Evolutionary conservation across 75 land plant species (phyloP), one percentile per base, ranked within the genome.

Genomic region (Pinus albicaulis): DNA sequence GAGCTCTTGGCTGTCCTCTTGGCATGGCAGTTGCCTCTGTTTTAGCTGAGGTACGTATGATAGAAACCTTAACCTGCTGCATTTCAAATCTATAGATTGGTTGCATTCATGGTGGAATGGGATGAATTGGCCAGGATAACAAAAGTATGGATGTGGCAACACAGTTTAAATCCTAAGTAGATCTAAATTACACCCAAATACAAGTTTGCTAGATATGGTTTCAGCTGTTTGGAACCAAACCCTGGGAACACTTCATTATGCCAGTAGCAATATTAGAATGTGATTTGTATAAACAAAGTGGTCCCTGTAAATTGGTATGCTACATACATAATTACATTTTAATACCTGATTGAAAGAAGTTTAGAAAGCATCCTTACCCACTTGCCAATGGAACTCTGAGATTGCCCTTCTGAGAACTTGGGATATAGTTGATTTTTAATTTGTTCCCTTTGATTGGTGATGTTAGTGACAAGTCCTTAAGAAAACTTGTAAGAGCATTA

Each of bases 11-110:
- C 25, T 61, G 63, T 61, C 26, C 10, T 61, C 26, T 61, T 61
- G 63, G 63, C 3, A 61, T 61, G 63, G 63, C 63, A 61, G 63
- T 61, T 24, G 63, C 63, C 13, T 61, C 63, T 61, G 63, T 61
- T 61, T 22, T 61, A 61, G 26, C 63, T 61, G 63, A 61, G 63
- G 63, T 61, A 61, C 2, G 63, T 13, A 61, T 61, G 63, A 61
- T 24, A 25, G 63, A 25, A 61, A 61, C 7, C 59, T 61, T 44
- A 44, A 44, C 48, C 63, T 61, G 63, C 12, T 61, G 7, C 25
- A 23, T 25, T 11, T 61, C 25, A 25, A 61, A 8, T 25, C 23
- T 61, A 6, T 61, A 22, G 25, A 61, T 61, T 6, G 4, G 11
- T 7, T 23, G 25, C 25, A 24, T 5, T 61, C 63, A 20, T 61